Percentiles rank a stretch among this genome's conserved stretches.
These are phyloP conservation scores for Hyphopichia buzzinii DNA, from an alignment of 1,139 yeast species.

Conservation along the genomic window DNA sequence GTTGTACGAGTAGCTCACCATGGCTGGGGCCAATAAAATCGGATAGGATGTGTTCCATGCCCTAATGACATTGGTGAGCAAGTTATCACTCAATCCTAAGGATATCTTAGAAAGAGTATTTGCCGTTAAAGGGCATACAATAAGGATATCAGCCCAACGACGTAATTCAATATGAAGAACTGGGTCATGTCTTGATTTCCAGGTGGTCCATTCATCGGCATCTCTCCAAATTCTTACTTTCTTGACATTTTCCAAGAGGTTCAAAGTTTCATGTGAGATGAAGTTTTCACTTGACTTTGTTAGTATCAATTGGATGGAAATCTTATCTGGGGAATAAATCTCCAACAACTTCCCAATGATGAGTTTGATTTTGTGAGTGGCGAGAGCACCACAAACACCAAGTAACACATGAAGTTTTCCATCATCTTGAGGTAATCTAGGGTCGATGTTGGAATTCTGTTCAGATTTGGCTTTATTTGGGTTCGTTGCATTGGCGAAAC, in stretches of 20 bases:
- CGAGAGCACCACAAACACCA: slow-evolving; percentile 89
- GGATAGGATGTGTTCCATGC: slow-evolving; percentile 95
- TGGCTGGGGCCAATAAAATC: slow-evolving; percentile 85
- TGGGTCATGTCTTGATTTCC: slow-evolving; percentile 85
- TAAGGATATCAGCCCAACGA: slow-evolving; percentile 91
- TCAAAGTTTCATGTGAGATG: slow-evolving; percentile 56
- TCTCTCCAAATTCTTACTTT: slow-evolving; percentile 80
- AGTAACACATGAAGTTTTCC: slow-evolving; percentile 83
- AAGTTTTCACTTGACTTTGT: slow-evolving; percentile 85
- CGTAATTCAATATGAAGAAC: slow-evolving; percentile 90
- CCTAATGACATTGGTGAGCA: slow-evolving; percentile 80
- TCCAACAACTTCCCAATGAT: slow-evolving; percentile 77
- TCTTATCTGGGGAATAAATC: slow-evolving; percentile 70
- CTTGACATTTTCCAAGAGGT: slow-evolving; percentile 32
- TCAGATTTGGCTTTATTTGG: slow-evolving; percentile 21
- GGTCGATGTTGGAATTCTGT: slow-evolving; percentile 60
- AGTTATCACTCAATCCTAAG: slow-evolving; percentile 84
- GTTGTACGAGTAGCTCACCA: slow-evolving; percentile 88
- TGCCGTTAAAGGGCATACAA: slow-evolving; percentile 88
- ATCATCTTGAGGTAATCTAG: slow-evolving; percentile 85
- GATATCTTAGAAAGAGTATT: slow-evolving; percentile 89
- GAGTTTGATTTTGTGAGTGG: slow-evolving; percentile 70
- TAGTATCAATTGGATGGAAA: slow-evolving; percentile 75
- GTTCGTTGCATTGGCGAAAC: slow-evolving; percentile 10
- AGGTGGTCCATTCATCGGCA: slow-evolving; percentile 86